These are phyloP conservation scores for Bruguiera sexangula DNA, from an alignment of 345 rosid genomes.

Conservation along the genomic window DNA sequence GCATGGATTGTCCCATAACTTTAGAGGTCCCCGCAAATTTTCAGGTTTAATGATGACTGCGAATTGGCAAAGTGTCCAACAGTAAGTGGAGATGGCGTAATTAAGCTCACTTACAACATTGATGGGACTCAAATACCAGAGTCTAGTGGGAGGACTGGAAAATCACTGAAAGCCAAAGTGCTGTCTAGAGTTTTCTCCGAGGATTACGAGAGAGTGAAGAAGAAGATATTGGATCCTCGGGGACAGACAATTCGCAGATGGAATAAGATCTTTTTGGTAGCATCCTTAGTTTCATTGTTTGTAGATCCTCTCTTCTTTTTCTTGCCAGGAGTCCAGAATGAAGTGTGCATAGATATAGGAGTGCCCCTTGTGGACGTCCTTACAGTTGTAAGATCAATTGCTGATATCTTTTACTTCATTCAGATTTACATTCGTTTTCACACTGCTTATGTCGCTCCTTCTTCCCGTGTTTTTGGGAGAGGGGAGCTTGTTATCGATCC, in stretches of 20 bases:
- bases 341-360: conserved; percentile 58
- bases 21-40: conserved; percentile 1
- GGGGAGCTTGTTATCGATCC: conserved; percentile 82
- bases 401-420: conserved; percentile 66
- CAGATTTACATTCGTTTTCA: conserved; percentile 67
- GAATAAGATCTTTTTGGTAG: conserved; percentile 68
- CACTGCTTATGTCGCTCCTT: conserved; percentile 79
- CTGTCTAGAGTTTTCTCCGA: conserved; percentile 73
- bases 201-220: conserved; percentile 59
- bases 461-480: conserved; percentile 88
- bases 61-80: conserved; percentile 39
- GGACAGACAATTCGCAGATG: conserved; percentile 56
- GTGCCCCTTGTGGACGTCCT: conserved; percentile 56
- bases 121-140: conserved; percentile 43
- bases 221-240: conserved; percentile 71
- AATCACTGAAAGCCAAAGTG: conserved; percentile 62
- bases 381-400: conserved; percentile 57
- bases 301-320: conserved; percentile 81
- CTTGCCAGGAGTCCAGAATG: conserved; percentile 49
- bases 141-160: conserved; percentile 29
- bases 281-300: conserved; percentile 69
- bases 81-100: conserved; percentile 39
- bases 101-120: conserved; percentile 44
- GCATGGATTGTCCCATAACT: not conserved
- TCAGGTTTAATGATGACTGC: conserved; percentile 60